phyloP scores from a whole-genome alignment of 768 basidiomycete species.

The Hericium alpestre region DNA sequence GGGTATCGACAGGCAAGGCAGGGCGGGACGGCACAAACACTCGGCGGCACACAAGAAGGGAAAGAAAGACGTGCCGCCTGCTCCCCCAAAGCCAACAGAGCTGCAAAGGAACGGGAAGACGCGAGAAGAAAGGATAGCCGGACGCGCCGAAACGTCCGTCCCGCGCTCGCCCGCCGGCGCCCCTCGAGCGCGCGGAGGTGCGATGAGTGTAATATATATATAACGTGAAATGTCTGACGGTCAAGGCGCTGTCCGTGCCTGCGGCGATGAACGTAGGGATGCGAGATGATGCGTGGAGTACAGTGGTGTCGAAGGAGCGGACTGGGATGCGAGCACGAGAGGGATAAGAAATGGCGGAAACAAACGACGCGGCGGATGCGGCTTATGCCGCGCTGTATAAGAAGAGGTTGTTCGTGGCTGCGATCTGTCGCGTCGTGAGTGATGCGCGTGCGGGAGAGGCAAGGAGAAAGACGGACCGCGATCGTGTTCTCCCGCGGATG shows the following conservation, averaged over 20 bases:
- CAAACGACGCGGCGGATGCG: not conserved
- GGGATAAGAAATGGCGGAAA: not conserved
- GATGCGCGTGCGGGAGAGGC: not conserved
- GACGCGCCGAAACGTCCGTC: too few species aligned
- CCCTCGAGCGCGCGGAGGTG: too few species aligned
- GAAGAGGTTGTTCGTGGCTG: conserved; percentile 94
- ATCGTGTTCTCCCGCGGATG: conserved; percentile 98
- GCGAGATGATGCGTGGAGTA: conserved; percentile 2
- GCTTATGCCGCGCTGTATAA: conserved; percentile 57
- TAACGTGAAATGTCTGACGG: not conserved
- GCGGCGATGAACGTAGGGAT: not conserved
- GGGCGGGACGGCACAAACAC: too few species aligned
- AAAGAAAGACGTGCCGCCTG: too few species aligned
- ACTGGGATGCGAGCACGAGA: conserved; percentile 1
- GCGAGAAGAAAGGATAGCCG: too few species aligned
- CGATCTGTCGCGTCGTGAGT: conserved; percentile 47
- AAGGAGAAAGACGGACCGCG: conserved; percentile 49
- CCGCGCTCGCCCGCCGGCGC: too few species aligned
- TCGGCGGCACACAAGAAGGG: too few species aligned
- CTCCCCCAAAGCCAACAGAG: too few species aligned
- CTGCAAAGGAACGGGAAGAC: too few species aligned
- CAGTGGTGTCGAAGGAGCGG: conserved; percentile 6
- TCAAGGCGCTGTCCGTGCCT: not conserved
- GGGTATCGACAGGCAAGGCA: too few species aligned
- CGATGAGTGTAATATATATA: too few species aligned